Conservation (phyloP, 2,329 filamentous ascomycete genomes). For the Pezicula neosporulosa region DNA sequence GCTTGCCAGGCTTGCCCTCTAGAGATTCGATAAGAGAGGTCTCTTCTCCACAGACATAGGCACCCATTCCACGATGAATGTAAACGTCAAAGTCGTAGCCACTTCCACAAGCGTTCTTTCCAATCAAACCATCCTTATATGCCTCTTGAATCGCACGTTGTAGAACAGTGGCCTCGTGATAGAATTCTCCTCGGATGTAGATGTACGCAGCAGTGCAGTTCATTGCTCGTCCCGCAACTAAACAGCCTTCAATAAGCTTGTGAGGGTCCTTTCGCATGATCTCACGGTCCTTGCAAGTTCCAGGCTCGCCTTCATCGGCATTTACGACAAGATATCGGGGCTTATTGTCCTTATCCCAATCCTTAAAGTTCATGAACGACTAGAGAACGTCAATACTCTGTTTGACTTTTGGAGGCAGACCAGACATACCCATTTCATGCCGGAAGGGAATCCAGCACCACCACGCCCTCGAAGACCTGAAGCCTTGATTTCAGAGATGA, state of each 20-base stretch:
- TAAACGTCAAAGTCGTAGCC: slow-evolving; percentile 98
- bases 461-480: slow-evolving; percentile 94
- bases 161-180: slow-evolving; percentile 89
- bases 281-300: slow-evolving; percentile 98
- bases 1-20: slow-evolving; percentile 98
- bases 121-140: slow-evolving; percentile 89
- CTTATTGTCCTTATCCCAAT: slow-evolving; percentile 97
- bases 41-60: slow-evolving; percentile 97
- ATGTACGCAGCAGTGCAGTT: slow-evolving; percentile 98
- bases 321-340: slow-evolving; percentile 97
- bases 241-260: slow-evolving; percentile 96
- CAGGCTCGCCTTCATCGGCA: slow-evolving; percentile 96
- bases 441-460: slow-evolving; percentile 96
- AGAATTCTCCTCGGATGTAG: slow-evolving; percentile 98
- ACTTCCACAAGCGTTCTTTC: slow-evolving; percentile 95
- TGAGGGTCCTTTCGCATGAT: slow-evolving; percentile 99
- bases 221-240: slow-evolving; percentile 96
- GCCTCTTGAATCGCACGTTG: slow-evolving; percentile 97
- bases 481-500: slow-evolving; percentile 95
- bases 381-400: slow-evolving; percentile 34
- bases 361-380: slow-evolving; percentile 99
- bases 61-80: slow-evolving; percentile 93
- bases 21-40: slow-evolving; percentile 97
- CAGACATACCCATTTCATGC: slow-evolving; percentile 90
- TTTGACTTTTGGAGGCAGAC: background rate